Base-by-base conservation (phyloP, 2,329 filamentous ascomycete species). In the Juglanconis sp. region DNA sequence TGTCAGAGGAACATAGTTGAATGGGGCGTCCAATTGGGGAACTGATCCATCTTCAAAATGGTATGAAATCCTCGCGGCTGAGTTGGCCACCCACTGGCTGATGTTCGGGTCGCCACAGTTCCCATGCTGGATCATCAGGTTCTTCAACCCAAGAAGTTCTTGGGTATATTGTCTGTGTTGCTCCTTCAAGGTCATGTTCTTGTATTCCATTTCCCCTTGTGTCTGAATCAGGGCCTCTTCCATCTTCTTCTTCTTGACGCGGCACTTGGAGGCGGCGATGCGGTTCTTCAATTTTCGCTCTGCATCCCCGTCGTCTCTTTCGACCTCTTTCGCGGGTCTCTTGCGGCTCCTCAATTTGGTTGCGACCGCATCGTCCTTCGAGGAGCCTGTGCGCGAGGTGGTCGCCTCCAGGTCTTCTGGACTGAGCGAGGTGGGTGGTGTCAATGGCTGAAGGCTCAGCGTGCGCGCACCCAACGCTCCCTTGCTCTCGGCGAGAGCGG, bases 251-350 rank as follows among this genome's bases (percentile, higher is more conserved):
- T 83, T 84, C 72, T 90, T 90, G 68, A 88, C 83, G 3, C 89
- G 83, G 68, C 88, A 92, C 69, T 91, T 91, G 70, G 86, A 88
- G 1, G 89, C 89, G 0, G 89, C 89, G 2, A 89, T 76, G 9
- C 89, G 81, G 70, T 92, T 92, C 62, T 88, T 83, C 72, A 38
- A 2, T 38, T 13, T 38, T 13, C 36, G 36, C 36, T 38, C 36
- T 13, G 36, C 36, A 38, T 38, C 36, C 36, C 36, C 36, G 36
- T 38, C 3, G 36, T 38, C 36, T 90, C 86, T 0, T 91, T 78
- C 66, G 86, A 87, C 63, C 80, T 81, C 63, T 77, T 79, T 34
- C 84, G 77, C 66, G 82, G 85, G 7, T 69, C 69, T 38, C 36
- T 38, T 38, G 11, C n/a, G 11, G 36, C 8, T 38, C 8, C 11